These are phyloP conservation scores for Penicillium freii DNA, from an alignment of 2,329 filamentous ascomycete species.

Conservation along the genomic window DNA sequence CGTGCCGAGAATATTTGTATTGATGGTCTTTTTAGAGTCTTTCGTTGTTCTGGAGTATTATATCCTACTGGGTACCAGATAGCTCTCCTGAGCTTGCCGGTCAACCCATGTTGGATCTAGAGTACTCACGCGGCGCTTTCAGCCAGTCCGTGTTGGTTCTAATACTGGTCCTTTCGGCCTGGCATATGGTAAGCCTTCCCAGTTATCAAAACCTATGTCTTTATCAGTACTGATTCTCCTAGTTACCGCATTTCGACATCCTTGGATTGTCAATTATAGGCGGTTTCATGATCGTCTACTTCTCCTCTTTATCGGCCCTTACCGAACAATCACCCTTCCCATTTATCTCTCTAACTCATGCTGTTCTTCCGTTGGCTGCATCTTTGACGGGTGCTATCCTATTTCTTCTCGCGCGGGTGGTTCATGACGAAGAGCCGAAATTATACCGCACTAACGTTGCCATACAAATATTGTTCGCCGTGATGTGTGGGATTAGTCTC, in stretches of 20 bases:
- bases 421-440: conserved; percentile 32
- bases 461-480: conserved; percentile 39
- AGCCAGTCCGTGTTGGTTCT: conserved; percentile 38
- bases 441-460: conserved; percentile 29
- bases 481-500: conserved; percentile 45
- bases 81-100: conserved; percentile 38
- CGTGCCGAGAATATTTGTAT: neutral
- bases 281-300: conserved; percentile 36
- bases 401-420: conserved; percentile 28
- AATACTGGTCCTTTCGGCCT: conserved; percentile 35
- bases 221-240: conserved; percentile 11
- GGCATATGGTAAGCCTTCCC: conserved; percentile 40
- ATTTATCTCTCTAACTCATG: conserved; percentile 28
- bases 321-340: conserved; percentile 34
- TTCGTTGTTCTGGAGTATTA: conserved; percentile 37
- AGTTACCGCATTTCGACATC: conserved; percentile 44
- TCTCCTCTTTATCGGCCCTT: conserved; percentile 32
- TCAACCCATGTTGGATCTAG: conserved; percentile 40
- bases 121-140: conserved; percentile 41
- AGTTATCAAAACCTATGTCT: neutral
- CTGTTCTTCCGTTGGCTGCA: conserved; percentile 32
- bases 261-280: conserved; percentile 41
- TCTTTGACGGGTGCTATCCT: conserved; percentile 31
- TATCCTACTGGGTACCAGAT: conserved; percentile 36
- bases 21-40: conserved; percentile 30